Evolutionary conservation across 2,329 filamentous ascomycete genomes (phyloP), one percentile per base, ranked within the genome.

Genomic region (Ambrosiella beaveri): DNA sequence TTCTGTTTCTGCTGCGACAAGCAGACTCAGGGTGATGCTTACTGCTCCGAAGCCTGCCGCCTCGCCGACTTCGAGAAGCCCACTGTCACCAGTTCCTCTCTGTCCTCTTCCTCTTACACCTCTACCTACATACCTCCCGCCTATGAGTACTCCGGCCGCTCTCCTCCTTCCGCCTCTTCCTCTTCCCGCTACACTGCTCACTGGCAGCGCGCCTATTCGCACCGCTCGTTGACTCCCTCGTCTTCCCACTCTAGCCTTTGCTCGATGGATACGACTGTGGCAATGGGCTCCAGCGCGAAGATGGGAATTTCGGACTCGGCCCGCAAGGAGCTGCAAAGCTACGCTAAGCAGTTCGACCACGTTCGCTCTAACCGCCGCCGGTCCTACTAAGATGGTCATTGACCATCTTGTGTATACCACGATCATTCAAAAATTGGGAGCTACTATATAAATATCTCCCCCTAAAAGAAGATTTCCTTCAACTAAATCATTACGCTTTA

Each of bases 1-100:
- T 95, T 88, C 79, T 96, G 90, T 77, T 82, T 96, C 65, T 83
- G 86, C 74, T 96, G 90, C 75, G 90, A 96, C 74, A 85, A 85
- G 73, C 71, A 73, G 65, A 89, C 86, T 61, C 80, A 86, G 63
- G 82, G 82, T 59, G 83, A 83, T 62, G 82, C 86, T 63, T 95
- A 95, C 77, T 96, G 90, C 78, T 95, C 88, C 52, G 89, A 96
- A 73, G 81, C 86, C 37, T 96, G 90, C 78, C 81, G 88, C 63
- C 76, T 96, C 50, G 85, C 87, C 64, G 90, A 95, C 71, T 82
- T 91, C 65, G 89, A 95, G 71, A 83, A 82, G 71, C 63, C 63
- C 57, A 61, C 54, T n/a, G 7, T 47, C 13, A 47, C 44, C 5
- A 17, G n/a, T 8, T 40, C 53, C 56, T 41, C 41, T 59, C 7